These are phyloP conservation scores for Nyctanthes arbortristis DNA, from an alignment of 257 asterid genomes.

Conservation along the genomic window DNA sequence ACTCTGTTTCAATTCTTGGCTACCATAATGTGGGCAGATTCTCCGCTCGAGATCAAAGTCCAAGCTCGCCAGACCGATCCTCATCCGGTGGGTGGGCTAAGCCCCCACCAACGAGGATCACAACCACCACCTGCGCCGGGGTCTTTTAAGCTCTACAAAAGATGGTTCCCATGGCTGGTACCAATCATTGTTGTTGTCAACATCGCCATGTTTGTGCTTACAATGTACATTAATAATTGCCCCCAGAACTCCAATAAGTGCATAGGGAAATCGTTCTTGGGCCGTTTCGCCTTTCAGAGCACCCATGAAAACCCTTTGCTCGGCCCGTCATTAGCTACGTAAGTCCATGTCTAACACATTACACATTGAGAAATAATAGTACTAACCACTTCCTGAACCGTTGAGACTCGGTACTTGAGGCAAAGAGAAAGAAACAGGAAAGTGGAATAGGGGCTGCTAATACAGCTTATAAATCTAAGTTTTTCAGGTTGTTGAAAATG, in stretches of 20 bases:
- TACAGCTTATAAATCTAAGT: too few species aligned
- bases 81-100: too few species aligned
- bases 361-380: too few species aligned
- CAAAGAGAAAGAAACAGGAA: too few species aligned
- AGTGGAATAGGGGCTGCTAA: too few species aligned
- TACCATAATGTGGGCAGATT: conserved; percentile 43
- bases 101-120: conserved; percentile 10
- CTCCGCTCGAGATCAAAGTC: conserved; percentile 48
- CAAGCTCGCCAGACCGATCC: conserved; percentile 32
- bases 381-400: too few species aligned
- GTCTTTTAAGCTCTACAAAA: conserved; percentile 1
- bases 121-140: conserved; percentile 14
- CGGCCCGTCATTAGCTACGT: conserved; percentile 85
- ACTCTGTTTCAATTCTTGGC: not conserved
- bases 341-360: conserved; percentile 15
- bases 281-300: conserved; percentile 76
- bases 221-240: conserved; percentile 74
- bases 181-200: conserved; percentile 61
- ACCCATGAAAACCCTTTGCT: conserved; percentile 82
- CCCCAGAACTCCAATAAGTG: conserved; percentile 52
- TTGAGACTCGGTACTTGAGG: too few species aligned
- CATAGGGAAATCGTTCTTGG: conserved; percentile 47
- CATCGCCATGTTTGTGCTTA: conserved; percentile 47
- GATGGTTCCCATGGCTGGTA: conserved; percentile 52
- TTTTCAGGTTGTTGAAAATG: conserved; percentile 42